Conservation (phyloP, 1,139 yeast species). For the Zygosaccharomyces sapae region DNA sequence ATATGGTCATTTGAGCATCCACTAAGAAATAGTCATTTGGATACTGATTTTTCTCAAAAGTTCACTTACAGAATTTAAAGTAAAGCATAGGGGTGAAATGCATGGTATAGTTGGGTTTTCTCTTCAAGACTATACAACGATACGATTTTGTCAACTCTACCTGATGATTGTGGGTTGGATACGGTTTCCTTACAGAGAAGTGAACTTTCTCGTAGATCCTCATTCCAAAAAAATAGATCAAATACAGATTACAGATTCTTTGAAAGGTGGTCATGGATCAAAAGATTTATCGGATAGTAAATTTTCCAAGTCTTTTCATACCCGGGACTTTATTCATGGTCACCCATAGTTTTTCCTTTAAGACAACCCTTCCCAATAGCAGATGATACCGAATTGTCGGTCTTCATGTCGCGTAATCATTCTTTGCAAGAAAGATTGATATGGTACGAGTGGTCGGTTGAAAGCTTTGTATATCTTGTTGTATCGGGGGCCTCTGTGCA, state of each 20-base stretch:
- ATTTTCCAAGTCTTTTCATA: conserved; percentile 38
- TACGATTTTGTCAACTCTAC: conserved; percentile 52
- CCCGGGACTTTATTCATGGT: conserved; percentile 64
- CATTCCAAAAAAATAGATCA: conserved; percentile 4
- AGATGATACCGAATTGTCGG: conserved; percentile 51
- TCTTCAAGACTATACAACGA: conserved; percentile 61
- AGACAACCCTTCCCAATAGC: conserved; percentile 46
- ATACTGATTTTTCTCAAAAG: conserved; percentile 18
- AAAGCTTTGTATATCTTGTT: conserved; percentile 45
- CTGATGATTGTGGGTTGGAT: conserved; percentile 36
- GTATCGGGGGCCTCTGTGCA: conserved; percentile 29
- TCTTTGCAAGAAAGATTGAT: conserved; percentile 40
- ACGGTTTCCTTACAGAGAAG: conserved; percentile 3
- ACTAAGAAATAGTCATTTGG: conserved; percentile 9
- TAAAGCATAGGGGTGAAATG: conserved; percentile 47
- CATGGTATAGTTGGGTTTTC: conserved; percentile 79
- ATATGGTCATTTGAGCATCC: conserved; percentile 59
- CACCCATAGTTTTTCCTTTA: conserved; percentile 73
- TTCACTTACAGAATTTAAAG: conserved; percentile 35
- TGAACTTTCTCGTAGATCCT: background rate
- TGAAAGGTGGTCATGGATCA: conserved; percentile 3
- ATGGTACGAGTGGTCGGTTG: conserved; percentile 76
- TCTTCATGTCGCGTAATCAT: conserved; percentile 41
- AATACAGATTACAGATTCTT: conserved; percentile 1
- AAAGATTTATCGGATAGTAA: conserved; percentile 4